These are phyloP conservation scores for Aspergillus coremiiformis DNA, from an alignment of 495 filamentous ascomycete species.

Conservation along the genomic window DNA sequence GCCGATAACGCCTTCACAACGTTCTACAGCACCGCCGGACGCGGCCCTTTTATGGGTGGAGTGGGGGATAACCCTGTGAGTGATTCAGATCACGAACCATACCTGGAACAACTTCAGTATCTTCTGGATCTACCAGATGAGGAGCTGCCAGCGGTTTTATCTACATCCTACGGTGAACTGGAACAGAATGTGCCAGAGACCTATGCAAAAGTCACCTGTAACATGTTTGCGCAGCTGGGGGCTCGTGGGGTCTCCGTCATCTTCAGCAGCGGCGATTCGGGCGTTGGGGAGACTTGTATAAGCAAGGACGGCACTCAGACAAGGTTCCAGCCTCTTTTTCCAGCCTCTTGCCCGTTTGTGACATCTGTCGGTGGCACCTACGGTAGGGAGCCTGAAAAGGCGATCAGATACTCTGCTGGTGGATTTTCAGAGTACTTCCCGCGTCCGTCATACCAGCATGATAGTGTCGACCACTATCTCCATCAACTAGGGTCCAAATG, in stretches of 20 bases:
- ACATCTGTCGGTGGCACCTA: conserved; percentile 68
- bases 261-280: conserved; percentile 64
- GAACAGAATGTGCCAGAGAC: conserved; percentile 45
- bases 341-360: conserved; percentile 73
- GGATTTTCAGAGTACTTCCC: conserved; percentile 68
- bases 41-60: conserved; percentile 49
- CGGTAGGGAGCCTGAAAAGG: conserved; percentile 46
- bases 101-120: conserved; percentile 70
- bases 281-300: conserved; percentile 53
- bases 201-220: conserved; percentile 61
- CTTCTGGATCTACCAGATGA: conserved; percentile 52
- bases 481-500: conserved; percentile 29
- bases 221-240: conserved; percentile 63
- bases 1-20: conserved; percentile 50
- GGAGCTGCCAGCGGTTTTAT: conserved; percentile 64
- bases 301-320: conserved; percentile 58
- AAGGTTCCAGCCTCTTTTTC: conserved; percentile 62
- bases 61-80: conserved; percentile 33
- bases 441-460: conserved; percentile 57
- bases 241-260: conserved; percentile 66
- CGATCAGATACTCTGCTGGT: conserved; percentile 52
- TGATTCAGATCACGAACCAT: conserved; percentile 67
- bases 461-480: conserved; percentile 50
- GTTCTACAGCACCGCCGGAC: conserved; percentile 62
- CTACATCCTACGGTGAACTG: conserved; percentile 58